Base-by-base conservation (phyloP, 345 rosid genomes). In the Syzygium grande region DNA sequence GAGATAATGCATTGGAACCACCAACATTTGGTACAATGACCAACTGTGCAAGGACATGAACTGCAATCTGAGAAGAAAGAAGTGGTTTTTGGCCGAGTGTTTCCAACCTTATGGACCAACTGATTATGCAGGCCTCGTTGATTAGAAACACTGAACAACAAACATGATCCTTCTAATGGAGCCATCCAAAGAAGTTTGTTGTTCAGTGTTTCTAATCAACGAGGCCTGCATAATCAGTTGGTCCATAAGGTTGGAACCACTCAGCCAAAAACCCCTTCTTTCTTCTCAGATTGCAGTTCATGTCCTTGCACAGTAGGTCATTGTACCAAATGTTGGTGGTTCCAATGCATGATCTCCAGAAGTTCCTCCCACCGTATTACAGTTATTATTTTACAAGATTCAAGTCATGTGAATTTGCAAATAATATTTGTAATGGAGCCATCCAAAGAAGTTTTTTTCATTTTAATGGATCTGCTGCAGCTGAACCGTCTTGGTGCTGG, bases 41-140 rank as follows among this genome's bases (percentile, higher is more conserved):
- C 92, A 89, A 68, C 52, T 89, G 14, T 91, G 93, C 93, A 87
- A 51, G 56, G 92, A 89, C 49, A 90, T 91, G 90, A 88, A 90
- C 17, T n/a, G 89, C 86, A 88, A 90, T 25, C 91, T 87, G 2
- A 56, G 43, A 34, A 54, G 93, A 58, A 90, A 90, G 91, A 91
- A 87, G 22, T 91, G 90, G 13, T 30, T 90, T 51, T 88, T 89
- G 23, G 89, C 91, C 49, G 90, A 91, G 52, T 79, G 89, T 54
- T 90, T 91, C 51, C 89, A 90, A 51, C 93, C 93, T 30, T 77
- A 90, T 53, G 93, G 89, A 19, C 85, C 92, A 29, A 17, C 84
- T 41, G 90, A 91, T 84, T 91, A 91, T 30, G 54, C 7, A 15
- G 90, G 86, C 23, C 84, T 55, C 29, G 19, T 53, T 14, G 52